phyloP scores from a whole-genome alignment of 1,284 basidiomycete species.

The Polyporus tsugae region DNA sequence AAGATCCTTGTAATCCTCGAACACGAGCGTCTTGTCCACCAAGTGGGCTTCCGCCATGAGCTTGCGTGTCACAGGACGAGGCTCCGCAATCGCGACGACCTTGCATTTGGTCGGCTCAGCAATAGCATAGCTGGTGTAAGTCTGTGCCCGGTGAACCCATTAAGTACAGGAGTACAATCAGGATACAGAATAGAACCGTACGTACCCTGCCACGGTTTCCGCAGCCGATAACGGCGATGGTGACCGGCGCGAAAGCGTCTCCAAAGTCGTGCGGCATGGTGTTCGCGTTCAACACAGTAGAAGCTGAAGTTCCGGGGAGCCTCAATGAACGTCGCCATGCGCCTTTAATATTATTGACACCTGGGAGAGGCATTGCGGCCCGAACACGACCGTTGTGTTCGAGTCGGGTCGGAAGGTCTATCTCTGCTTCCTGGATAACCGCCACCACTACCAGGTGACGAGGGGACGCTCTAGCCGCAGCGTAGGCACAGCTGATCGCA shows the following conservation, averaged over 20 bases:
- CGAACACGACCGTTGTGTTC: conserved; percentile 9
- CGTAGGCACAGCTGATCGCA: conserved; percentile 29
- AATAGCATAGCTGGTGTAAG: conserved; percentile 72
- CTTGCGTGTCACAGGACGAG: conserved; percentile 69
- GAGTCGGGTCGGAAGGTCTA: conserved; percentile 1
- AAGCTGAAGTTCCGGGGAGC: conserved; percentile 22
- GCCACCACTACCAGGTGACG: conserved; percentile 2
- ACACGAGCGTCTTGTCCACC: conserved; percentile 72
- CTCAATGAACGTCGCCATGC: conserved; percentile 32
- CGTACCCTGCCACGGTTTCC: conserved; percentile 80
- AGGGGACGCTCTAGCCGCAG: conserved; percentile 9
- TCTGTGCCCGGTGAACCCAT: conserved; percentile 49
- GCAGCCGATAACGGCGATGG: conserved; percentile 71
- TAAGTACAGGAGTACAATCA: not conserved
- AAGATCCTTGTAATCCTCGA: conserved; percentile 77
- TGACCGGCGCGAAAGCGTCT: conserved; percentile 45
- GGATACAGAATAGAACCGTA: conserved; percentile 1
- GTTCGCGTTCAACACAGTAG: not conserved
- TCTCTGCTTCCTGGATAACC: not conserved
- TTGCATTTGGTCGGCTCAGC: conserved; percentile 69
- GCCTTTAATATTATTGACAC: conserved; percentile 29
- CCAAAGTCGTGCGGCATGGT: conserved; percentile 40
- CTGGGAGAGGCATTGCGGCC: conserved; percentile 30
- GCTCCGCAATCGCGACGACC: conserved; percentile 86
- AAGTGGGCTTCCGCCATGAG: conserved; percentile 63